phyloP scores from a whole-genome alignment of 2,329 filamentous ascomycete species.

The Colletotrichum higginsianum region DNA sequence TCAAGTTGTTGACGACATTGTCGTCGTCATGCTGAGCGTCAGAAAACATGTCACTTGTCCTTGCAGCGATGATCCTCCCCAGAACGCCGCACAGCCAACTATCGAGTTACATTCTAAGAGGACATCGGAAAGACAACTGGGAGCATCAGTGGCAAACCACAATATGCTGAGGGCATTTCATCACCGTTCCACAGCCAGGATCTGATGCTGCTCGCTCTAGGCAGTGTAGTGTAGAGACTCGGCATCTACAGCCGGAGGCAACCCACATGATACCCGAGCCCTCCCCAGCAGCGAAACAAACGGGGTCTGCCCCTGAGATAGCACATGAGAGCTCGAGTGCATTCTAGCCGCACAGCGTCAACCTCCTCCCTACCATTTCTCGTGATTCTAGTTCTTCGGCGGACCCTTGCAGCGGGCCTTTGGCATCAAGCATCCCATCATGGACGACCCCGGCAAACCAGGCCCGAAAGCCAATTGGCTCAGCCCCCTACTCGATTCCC shows the following conservation, averaged over 20 bases:
- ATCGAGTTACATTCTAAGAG: not conserved
- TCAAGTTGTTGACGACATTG: not conserved
- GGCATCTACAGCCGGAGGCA: constrained; percentile 5
- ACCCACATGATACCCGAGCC: not conserved
- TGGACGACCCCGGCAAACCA: not conserved
- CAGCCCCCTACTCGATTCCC: constrained; percentile 13
- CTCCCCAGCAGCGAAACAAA: not conserved
- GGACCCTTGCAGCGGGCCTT: not conserved
- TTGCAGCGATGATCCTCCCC: not conserved
- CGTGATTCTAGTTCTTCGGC: not conserved
- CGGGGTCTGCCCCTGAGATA: not conserved
- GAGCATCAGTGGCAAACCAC: not conserved
- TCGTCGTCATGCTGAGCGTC: not conserved
- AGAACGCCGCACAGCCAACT: not conserved
- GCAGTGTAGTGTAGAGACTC: not conserved
- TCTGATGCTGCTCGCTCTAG: not conserved
- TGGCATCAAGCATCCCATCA: not conserved
- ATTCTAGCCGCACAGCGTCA: not conserved
- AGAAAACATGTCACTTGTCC: not conserved
- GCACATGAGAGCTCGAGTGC: not conserved
- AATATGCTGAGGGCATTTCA: not conserved
- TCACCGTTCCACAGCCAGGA: not conserved
- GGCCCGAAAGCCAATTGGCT: constrained; percentile 18
- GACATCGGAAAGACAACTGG: not conserved
- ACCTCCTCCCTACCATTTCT: not conserved